phyloP scores from a whole-genome alignment of 345 rosid species.

The Eutrema yunnanense region DNA sequence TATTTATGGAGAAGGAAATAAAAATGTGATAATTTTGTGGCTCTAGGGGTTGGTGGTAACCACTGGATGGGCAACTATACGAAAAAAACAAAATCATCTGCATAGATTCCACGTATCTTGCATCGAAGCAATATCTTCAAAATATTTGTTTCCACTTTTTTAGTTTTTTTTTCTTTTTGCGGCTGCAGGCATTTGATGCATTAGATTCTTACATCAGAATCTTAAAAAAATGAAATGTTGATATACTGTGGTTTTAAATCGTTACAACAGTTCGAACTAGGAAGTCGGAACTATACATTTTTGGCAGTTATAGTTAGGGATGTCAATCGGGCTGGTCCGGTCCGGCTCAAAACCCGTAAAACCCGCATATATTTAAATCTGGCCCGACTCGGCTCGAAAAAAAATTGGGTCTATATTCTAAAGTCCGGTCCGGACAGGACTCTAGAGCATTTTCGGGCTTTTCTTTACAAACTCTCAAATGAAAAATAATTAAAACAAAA shows the following conservation, averaged over 20 bases:
- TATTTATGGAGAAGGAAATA: neutral
- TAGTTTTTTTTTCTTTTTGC: neutral
- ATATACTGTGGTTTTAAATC: neutral
- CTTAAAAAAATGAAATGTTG: neutral
- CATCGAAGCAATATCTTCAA: neutral
- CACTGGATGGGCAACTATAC: neutral
- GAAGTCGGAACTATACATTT: neutral
- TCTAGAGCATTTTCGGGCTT: too few relatives aligned
- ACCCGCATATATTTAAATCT: too few relatives aligned
- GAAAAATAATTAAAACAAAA: too few relatives aligned
- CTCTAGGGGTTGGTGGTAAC: conserved; percentile 6
- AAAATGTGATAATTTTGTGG: neutral
- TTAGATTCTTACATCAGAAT: neutral
- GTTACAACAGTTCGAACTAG: neutral
- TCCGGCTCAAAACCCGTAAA: too few relatives aligned
- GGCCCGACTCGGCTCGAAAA: too few relatives aligned
- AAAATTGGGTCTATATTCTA: too few relatives aligned
- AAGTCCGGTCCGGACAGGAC: too few relatives aligned
- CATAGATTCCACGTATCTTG: conserved; percentile 8
- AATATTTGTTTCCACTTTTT: neutral
- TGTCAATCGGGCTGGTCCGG: too few relatives aligned
- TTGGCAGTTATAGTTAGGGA: neutral
- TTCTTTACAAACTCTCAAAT: too few relatives aligned
- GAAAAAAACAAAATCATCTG: neutral
- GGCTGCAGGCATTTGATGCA: neutral